Conservation (phyloP, 768 basidiomycete genomes). For the Naganishia onofrii region DNA sequence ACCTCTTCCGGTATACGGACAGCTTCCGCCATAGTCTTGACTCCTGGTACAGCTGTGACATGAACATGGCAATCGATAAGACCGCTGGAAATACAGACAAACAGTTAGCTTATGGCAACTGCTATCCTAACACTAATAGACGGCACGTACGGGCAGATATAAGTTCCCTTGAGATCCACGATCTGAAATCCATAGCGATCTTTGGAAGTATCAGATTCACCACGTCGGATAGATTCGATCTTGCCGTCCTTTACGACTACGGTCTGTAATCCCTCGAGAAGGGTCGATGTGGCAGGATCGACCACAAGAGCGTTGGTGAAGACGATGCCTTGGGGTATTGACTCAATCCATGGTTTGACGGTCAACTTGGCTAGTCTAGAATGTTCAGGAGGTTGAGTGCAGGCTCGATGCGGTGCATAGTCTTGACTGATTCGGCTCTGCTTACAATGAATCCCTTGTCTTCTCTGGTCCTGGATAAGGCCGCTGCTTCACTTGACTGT, state of each 20-base stretch:
- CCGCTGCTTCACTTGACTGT: background rate
- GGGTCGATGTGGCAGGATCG: constrained; percentile 43
- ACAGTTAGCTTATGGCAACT: background rate
- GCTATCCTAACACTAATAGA: too few relatives aligned
- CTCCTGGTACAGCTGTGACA: constrained; percentile 55
- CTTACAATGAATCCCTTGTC: constrained; percentile 33
- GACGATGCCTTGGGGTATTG: constrained; percentile 40
- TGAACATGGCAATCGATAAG: constrained; percentile 58
- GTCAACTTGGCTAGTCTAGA: constrained; percentile 52
- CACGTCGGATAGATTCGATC: constrained; percentile 41
- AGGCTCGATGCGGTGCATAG: background rate
- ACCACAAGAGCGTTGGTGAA: constrained; percentile 53
- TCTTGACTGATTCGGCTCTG: background rate
- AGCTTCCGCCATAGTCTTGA: constrained; percentile 53
- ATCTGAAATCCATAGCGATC: constrained; percentile 24
- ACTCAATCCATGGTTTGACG: constrained; percentile 55
- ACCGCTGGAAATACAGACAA: constrained; percentile 38
- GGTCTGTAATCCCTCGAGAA: constrained; percentile 43
- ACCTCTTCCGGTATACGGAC: constrained; percentile 48
- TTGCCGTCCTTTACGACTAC: constrained; percentile 49
- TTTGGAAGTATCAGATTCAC: constrained; percentile 4
- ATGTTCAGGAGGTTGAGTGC: background rate
- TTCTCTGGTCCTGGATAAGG: constrained; percentile 22
- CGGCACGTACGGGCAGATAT: constrained; percentile 50
- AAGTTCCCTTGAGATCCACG: constrained; percentile 53